Conservation (phyloP, 805 yeast genomes). For the Cyberlindnera maclurae region DNA sequence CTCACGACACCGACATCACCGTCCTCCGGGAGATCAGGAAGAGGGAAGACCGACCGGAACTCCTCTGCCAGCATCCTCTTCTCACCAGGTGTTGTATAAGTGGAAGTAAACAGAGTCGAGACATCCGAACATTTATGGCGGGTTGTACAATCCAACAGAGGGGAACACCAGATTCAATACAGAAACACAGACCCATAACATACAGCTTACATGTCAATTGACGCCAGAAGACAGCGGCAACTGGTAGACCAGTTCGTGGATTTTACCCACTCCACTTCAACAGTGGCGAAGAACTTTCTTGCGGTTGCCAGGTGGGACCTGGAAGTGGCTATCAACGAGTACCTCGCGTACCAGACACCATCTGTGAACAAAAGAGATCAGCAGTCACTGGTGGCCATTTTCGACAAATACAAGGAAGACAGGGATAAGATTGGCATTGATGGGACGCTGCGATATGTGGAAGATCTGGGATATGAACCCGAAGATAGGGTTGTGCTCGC, state of each 20-base stretch:
- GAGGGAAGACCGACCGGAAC: conserved; percentile 12
- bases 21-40: conserved; percentile 15
- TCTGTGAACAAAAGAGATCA: conserved; percentile 11
- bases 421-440: conserved; percentile 54
- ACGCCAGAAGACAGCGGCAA: conserved; percentile 16
- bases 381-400: conserved; percentile 10
- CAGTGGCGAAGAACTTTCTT: conserved; percentile 21
- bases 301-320: conserved; percentile 18
- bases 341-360: conserved; percentile 16
- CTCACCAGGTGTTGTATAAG: too few relatives aligned
- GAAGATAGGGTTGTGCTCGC: conserved; percentile 71
- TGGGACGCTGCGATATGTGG: conserved; percentile 65
- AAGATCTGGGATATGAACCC: conserved; percentile 60
- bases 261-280: conserved; percentile 19
- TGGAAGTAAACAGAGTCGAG: too few relatives aligned
- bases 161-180: not conserved
- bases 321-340: conserved; percentile 24
- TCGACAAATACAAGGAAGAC: conserved; percentile 20
- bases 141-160: not conserved
- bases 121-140: not conserved
- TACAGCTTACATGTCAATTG: conserved; percentile 14
- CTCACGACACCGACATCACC: conserved; percentile 17
- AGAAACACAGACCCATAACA: too few relatives aligned
- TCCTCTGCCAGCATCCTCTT: not conserved
- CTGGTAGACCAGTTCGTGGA: conserved; percentile 24